phyloP scores from a whole-genome alignment of 345 rosid genomes.

The Gynandropsis gynandra region DNA sequence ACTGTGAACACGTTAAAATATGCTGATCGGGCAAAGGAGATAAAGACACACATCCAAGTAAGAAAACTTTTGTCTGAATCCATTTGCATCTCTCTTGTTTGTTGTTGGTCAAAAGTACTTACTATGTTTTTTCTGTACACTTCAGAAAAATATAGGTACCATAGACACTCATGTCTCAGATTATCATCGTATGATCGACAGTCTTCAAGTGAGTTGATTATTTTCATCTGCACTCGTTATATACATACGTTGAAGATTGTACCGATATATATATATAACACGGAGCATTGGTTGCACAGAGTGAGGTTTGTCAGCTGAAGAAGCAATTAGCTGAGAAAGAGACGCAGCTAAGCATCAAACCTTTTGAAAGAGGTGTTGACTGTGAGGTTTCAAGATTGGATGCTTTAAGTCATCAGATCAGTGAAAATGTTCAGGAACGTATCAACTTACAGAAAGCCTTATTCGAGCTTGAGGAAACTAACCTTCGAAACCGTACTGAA shows the following conservation, averaged over 20 bases:
- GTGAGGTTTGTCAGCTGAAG: conserved; percentile 72
- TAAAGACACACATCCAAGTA: conserved; percentile 75
- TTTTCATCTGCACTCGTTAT: neutral
- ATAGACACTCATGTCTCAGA: conserved; percentile 81
- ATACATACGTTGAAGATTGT: neutral
- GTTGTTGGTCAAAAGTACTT: conserved; percentile 13
- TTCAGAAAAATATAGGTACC: conserved; percentile 87
- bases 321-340: conserved; percentile 86
- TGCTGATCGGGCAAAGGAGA: conserved; percentile 98
- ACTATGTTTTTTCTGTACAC: conserved; percentile 14
- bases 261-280: conserved; percentile 15
- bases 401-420: conserved; percentile 77
- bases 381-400: conserved; percentile 88
- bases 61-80: conserved; percentile 2
- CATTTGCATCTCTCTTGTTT: neutral
- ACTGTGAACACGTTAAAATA: conserved; percentile 89
- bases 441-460: conserved; percentile 88
- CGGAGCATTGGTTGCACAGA: conserved; percentile 35
- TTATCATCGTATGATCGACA: conserved; percentile 94
- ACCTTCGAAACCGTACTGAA: conserved; percentile 60
- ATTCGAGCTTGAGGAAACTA: conserved; percentile 89
- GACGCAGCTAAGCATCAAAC: conserved; percentile 58
- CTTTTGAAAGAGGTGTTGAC: conserved; percentile 66
- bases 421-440: conserved; percentile 93
- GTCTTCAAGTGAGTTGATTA: conserved; percentile 62